Evolutionary conservation across 352 stramenopile species (phyloP), one percentile per base, ranked within the genome.

Genomic region (Phytophthora macrochlamydospora): DNA sequence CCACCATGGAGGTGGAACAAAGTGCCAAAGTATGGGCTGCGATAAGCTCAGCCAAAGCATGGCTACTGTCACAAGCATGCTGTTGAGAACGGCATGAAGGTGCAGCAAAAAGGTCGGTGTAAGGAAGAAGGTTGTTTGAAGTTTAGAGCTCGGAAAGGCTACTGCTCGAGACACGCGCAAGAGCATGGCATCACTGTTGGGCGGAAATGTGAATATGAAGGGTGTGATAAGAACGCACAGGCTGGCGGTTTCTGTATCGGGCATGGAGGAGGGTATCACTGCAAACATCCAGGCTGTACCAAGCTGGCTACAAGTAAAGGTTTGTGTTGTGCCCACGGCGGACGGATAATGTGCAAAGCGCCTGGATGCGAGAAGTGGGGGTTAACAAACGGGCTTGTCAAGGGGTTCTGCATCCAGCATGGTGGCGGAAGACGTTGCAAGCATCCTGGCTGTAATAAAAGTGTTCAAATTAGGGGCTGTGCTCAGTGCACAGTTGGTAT

Each of bases 371-470:
- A 66, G 38, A 69, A 74, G 8, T 67, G 62, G 61, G 66, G 66
- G 0, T 35, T 74, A 4, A 61, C 62, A 7, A 33, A 49, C 29
- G 66, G 66, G 24, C 38, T 56, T 32, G 30, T 62, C 5, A 74
- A 74, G 31, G 66, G 66, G 8, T 74, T 63, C 45, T 74, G 66
- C 13, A 56, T 74, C n/a, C 51, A 74, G n/a, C 66, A 74, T 24
- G 66, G 66, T 7, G 66, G 61, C 37, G 66, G 66, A 6, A 42
- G 56, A 8, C 66, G 66, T 1, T 74, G 66, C 35, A 70, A 74
- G 37, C 42, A 70, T 35, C 42, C 56, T 50, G 66, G 61, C 1
- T 74, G 66, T 24, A 70, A 12, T 30, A 74, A 42, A 48, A 69
- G 66, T 35, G 61, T 59, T 5, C 61, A 74, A 59, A 62, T 43